Base-by-base conservation (phyloP, 2,329 filamentous ascomycete genomes). In the Penicillium fuscoglaucum region DNA sequence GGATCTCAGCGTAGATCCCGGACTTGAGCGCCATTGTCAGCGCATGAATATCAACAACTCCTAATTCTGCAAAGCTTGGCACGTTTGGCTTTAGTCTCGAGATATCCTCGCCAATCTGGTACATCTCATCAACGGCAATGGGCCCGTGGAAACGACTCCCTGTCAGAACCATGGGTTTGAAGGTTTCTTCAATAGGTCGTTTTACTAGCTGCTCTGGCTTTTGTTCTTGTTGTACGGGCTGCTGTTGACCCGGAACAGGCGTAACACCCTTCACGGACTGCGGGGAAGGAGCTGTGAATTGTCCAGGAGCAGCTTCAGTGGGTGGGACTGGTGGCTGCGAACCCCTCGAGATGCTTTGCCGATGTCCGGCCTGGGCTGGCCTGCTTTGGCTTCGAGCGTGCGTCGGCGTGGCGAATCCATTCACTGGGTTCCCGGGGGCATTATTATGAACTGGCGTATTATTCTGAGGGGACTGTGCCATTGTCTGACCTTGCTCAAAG, bases 1-100 rank as follows among this genome's bases (percentile, higher is more conserved):
- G 87, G n/a, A 96, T 88, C 76, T 99, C 95, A 6, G 87, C 87
- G 67, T 92, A 88, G 44, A 98, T 90, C 0, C 93, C 93, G 55
- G 90, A 96, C 71, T 96, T 92, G 39, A 99, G 79, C 68, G 91
- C 92, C 80, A 92, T 89, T 0, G 89, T 96, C 41, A 99, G 82
- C 21, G 93, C 92, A 65, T 93, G 89, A 29, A 98, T 88, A 70
- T 99, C 93, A 62, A 98, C 90, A 21, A 91, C 84, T 9, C 93
- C 95, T 52, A 98, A 82, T 67, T 98, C 93, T 24, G 83, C 79
- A 19, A 92, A 82, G 2, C 82, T 79, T 0, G 95, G 93, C 39
- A 92, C 82, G 57, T 90, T 88, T 0, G 93, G 91, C 68, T 87
- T 90, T 67, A 86, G 81, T 45, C 82, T 81, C 50, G 86, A 79